Conservation (phyloP, 371 early-diverging fungal species). For the Polyrhizophydium stewartii region DNA sequence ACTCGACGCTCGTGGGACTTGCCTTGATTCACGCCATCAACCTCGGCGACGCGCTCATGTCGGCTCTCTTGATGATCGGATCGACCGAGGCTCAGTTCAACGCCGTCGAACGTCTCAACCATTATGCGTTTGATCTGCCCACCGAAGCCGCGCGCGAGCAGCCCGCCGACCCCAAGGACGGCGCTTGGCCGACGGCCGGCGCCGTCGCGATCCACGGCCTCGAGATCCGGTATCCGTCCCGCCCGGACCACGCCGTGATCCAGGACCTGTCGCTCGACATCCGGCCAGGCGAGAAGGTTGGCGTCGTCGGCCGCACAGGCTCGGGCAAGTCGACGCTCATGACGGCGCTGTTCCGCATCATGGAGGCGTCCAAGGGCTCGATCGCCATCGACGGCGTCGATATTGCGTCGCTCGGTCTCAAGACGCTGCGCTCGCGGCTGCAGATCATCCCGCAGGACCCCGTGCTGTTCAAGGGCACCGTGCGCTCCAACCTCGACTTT, state of each 20-base stretch:
- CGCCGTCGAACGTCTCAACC: slow-evolving; percentile 74
- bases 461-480: slow-evolving; percentile 66
- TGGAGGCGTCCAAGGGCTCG: slow-evolving; percentile 70
- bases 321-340: slow-evolving; percentile 88
- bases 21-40: slow-evolving; percentile 25
- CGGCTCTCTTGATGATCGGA: not conserved
- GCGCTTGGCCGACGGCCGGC: slow-evolving; percentile 48
- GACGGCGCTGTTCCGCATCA: slow-evolving; percentile 78
- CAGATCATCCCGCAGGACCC: slow-evolving; percentile 68
- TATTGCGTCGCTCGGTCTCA: slow-evolving; percentile 25
- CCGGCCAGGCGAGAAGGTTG: slow-evolving; percentile 48
- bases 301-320: slow-evolving; percentile 77
- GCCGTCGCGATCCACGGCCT: slow-evolving; percentile 60
- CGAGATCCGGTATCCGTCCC: slow-evolving; percentile 51
- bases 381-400: slow-evolving; percentile 67
- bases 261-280: slow-evolving; percentile 27
- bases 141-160: slow-evolving; percentile 59
- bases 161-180: slow-evolving; percentile 20
- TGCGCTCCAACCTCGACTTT: slow-evolving; percentile 39
- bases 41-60: not conserved
- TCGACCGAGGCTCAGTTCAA: slow-evolving; percentile 3
- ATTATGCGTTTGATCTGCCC: slow-evolving; percentile 67
- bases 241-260: slow-evolving; percentile 38
- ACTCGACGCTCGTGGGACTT: not conserved
- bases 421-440: slow-evolving; percentile 48